Base-by-base conservation (phyloP, 306 rosid species). In the Dicorynia guianensis region DNA sequence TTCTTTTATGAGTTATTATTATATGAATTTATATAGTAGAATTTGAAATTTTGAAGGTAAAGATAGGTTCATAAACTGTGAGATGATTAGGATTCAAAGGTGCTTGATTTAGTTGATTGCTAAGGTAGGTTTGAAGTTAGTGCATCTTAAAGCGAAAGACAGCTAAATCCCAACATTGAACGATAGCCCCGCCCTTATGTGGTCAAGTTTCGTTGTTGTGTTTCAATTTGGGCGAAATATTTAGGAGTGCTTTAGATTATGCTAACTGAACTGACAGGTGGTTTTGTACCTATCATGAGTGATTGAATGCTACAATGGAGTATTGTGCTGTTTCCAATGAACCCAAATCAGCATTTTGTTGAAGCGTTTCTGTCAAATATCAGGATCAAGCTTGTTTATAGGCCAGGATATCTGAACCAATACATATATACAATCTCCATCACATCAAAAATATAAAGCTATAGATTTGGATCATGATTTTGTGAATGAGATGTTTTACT, bases 391-490 rank as follows among this genome's bases (percentile, higher is more conserved):
- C 34, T 69, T 40, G 30, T 74, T 46, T 69, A 56, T 38, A 38
- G 43, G 44, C 43, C 48, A 15, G 36, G 58, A 77, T 72, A 67
- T 76, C 64, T 1, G 60, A 62, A 76, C 64, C 30, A 25, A 25
- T 25, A 25, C n/a, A n/a, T n/a, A n/a, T n/a, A n/a, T n/a, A n/a
- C 80, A 48, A 56, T 63, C 74, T 67, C 69, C 43, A 72, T 80
- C 82, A 43, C 53, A 50, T 72, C 82, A 61, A 15, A 35, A 6
- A 8, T 8, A 38, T 7, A 69, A 60, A 42, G 69, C 36, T 42
- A 12, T 56, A 57, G 46, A 57, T 34, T 72, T 55, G 40, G 8
- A 19, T 63, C 13, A 48, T 58, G 76, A 60, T 75, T 44, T 40
- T 13, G 61, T 48, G 78, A 78, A 62, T 63, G 59, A 60, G 68